A percentile compares a stretch with the other conserved stretches of the same genome.
Conservation (phyloP, 2,329 filamentous ascomycete genomes). For the Rutstroemia sp. region DNA sequence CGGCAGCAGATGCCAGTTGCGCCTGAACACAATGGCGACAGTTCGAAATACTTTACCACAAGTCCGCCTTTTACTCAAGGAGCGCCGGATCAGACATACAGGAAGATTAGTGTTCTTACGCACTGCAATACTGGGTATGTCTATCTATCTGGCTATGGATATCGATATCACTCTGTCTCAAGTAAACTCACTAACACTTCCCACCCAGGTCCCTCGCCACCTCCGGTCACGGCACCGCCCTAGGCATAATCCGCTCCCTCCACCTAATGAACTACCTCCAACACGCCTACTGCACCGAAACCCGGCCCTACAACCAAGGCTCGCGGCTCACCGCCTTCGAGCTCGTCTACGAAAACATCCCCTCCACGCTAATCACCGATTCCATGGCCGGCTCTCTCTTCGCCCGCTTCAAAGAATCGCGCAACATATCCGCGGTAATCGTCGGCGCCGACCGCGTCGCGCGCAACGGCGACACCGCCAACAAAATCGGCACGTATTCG, state of each 20-base stretch:
- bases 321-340: constrained; percentile 93
- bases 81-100: constrained; percentile 39
- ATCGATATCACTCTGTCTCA: background rate
- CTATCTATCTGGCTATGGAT: background rate
- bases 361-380: constrained; percentile 86
- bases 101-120: constrained; percentile 74
- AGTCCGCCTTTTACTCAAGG: constrained; percentile 32
- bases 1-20: constrained; percentile 26
- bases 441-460: constrained; percentile 94
- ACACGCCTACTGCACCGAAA: constrained; percentile 94
- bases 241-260: constrained; percentile 87
- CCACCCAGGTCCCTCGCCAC: constrained; percentile 74
- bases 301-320: constrained; percentile 94
- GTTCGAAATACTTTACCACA: constrained; percentile 28
- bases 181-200: constrained; percentile 8
- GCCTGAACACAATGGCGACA: constrained; percentile 16
- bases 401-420: constrained; percentile 48
- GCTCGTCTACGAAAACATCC: constrained; percentile 88
- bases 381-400: constrained; percentile 93
- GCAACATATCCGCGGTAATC: constrained; percentile 76
- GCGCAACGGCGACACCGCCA: constrained; percentile 94
- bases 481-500: constrained; percentile 95
- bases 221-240: constrained; percentile 92
- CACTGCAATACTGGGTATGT: constrained; percentile 92
- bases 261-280: constrained; percentile 57